Evolutionary conservation across 352 stramenopile genomes (phyloP), one percentile per base, ranked within the genome.

Genomic region (Aphanomyces invadans): DNA sequence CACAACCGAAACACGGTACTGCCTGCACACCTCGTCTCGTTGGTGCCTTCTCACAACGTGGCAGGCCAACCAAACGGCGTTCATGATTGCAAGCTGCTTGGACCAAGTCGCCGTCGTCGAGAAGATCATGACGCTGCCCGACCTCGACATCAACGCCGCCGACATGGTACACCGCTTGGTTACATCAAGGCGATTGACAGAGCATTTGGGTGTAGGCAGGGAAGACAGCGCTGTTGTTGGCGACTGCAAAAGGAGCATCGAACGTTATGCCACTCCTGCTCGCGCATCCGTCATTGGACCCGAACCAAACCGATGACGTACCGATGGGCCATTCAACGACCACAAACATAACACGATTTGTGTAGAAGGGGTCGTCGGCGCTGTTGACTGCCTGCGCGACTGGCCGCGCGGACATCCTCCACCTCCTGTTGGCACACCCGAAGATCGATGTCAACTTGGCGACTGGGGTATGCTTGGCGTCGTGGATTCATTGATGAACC

Each of bases 21-120:
- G n/a, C 46, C 46, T 54, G 46, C 11, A 29, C n/a, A 54, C 21
- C 10, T 23, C n/a, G 2, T 54, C 46, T 31, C 7, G 7, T 25
- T 54, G 36, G 36, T n/a, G n/a, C n/a, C n/a, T n/a, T n/a, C n/a
- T n/a, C n/a, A n/a, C n/a, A n/a, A n/a, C n/a, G n/a, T 12, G 10
- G 19, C 2, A 57, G 49, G 49, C 29, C 23, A 10, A 29, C 25
- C 49, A 57, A 57, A 57, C 32, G 1, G 49, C 49, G 25, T 57
- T 57, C n/a, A 57, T 57, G 49, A 57, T 57, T 38, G 49, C 49
- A 0, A 32, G 17, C 49, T 57, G 49, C 23, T 57, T 57, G 49
- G 49, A 57, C 29, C 49, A 57, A 57, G 49, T 33, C 25, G 19
- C 25, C 11, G 49, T 57, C 29, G 49, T 57, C 12, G 29, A 57